Percentiles rank a stretch among this genome's conserved stretches.
Evolutionary conservation across 805 yeast genomes (phyloP).

Genomic region (Metschnikowia peoriensis): DNA sequence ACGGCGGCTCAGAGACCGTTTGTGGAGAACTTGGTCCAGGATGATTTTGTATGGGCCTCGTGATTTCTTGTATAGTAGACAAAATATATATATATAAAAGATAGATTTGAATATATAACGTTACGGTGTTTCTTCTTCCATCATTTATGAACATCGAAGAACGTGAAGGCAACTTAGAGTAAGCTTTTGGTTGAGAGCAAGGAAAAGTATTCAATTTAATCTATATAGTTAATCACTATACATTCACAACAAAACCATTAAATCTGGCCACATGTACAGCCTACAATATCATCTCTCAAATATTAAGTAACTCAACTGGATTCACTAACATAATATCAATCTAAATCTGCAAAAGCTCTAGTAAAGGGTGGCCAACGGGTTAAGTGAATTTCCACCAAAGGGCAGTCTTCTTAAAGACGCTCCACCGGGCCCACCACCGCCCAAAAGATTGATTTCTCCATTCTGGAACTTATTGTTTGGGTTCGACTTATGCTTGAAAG

Average conservation of each 20-base stretch:
- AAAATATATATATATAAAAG: too few species aligned
- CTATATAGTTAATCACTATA: too few species aligned
- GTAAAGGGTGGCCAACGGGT: slow-evolving; percentile 45
- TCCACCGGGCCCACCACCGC: slow-evolving; percentile 15
- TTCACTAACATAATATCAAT: too few species aligned
- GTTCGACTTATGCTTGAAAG: slow-evolving; percentile 80
- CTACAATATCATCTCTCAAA: not conserved
- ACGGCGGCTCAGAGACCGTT: slow-evolving; percentile 43
- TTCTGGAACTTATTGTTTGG: slow-evolving; percentile 48
- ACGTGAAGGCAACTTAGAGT: too few species aligned
- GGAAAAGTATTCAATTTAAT: too few species aligned
- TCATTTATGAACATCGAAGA: too few species aligned
- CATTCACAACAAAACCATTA: too few species aligned
- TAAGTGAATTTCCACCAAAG: slow-evolving; percentile 28
- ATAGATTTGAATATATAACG: too few species aligned
- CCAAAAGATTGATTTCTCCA: slow-evolving; percentile 38
- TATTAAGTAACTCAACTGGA: not conserved
- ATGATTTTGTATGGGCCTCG: slow-evolving; percentile 59
- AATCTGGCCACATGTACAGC: too few species aligned
- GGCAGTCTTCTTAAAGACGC: slow-evolving; percentile 11
- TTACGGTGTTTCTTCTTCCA: too few species aligned
- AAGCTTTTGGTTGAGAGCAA: too few species aligned
- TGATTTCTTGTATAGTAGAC: not conserved
- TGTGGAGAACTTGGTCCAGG: slow-evolving; percentile 46
- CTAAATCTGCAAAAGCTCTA: slow-evolving; percentile 7